phyloP scores from a whole-genome alignment of 2,329 filamentous ascomycete genomes.

The Bisporella sp. region DNA sequence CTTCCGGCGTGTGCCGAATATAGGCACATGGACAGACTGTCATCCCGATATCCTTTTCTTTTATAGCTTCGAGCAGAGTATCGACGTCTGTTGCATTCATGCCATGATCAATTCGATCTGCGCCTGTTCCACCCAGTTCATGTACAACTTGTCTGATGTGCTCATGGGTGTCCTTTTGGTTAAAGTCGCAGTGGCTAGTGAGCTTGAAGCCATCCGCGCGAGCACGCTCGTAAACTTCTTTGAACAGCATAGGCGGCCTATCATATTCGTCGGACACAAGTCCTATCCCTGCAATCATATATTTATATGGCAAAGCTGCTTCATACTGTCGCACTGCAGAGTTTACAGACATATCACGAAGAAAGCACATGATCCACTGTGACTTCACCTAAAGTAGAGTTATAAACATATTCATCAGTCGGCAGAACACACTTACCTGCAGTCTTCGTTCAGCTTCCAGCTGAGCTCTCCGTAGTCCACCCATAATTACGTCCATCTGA shows the following conservation, averaged over 20 bases:
- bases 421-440: background rate
- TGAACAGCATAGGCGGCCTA: conserved; percentile 50
- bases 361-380: conserved; percentile 62
- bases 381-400: conserved; percentile 26
- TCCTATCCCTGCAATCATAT: conserved; percentile 47
- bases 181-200: conserved; percentile 57
- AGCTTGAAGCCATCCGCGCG: conserved; percentile 44
- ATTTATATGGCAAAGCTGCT: conserved; percentile 26
- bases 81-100: conserved; percentile 49
- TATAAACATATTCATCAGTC: too few species aligned
- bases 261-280: conserved; percentile 55
- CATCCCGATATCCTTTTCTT: conserved; percentile 43
- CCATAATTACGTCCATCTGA: conserved; percentile 51
- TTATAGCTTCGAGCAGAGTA: conserved; percentile 40
- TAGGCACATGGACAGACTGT: conserved; percentile 70
- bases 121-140: conserved; percentile 51
- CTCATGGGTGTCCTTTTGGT: conserved; percentile 62
- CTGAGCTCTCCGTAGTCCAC: conserved; percentile 54
- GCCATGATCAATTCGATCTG: conserved; percentile 66
- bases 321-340: conserved; percentile 42
- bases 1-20: conserved; percentile 39
- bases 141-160: conserved; percentile 43
- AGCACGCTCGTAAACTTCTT: conserved; percentile 50
- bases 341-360: conserved; percentile 58
- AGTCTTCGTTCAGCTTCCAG: conserved; percentile 40